Base-by-base conservation (phyloP, 2,329 filamentous ascomycete species). In the Penicillium sp. region DNA sequence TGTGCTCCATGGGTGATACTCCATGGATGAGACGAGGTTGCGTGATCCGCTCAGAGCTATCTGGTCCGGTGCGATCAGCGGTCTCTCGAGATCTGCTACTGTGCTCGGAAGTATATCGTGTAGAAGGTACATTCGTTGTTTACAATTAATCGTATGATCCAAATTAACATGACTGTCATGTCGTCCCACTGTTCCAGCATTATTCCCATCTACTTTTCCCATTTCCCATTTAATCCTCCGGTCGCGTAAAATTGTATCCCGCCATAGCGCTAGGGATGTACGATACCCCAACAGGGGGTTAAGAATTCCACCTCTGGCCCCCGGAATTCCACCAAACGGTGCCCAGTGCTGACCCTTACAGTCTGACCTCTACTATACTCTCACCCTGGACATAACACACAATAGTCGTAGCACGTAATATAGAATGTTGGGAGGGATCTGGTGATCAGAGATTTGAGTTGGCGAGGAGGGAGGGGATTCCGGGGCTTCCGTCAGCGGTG, bases 261-360 rank as follows among this genome's bases (percentile, higher is more conserved):
- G 14, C 3, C 4, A 14, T 53, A 33, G 16, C 40, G 43, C 53
- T 6, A 40, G 51, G 30, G 33, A 19, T 52, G 14, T 16, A 22
- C 19, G 19, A 22, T 22, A 26, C 10, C 37, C 22, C 35, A 25
- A 28, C 33, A 56, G 30, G 45, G 37, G 19, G 14, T n/a, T n/a
- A 57, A 59, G 49, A 59, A 61, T 64, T 55, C 37, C 22, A 51
- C 40, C 37, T 26, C 25, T 16, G 25, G 6, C 19, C 26, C 43
- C 42, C 40, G 35, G 54, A 63, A 57, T 62, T 38, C 55, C 38
- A 54, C 60, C 60, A 60, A 63, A 54, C 30, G 49, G 33, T 53
- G 48, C 54, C 52, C 52, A 52, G 55, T 33, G 16, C 42, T 35
- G 28, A 33, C 55, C 60, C 60, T 62, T 59, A 49, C 57, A 22